Evolutionary conservation across 352 stramenopile genomes (phyloP).

Genomic region (Phytophthora pisi): DNA sequence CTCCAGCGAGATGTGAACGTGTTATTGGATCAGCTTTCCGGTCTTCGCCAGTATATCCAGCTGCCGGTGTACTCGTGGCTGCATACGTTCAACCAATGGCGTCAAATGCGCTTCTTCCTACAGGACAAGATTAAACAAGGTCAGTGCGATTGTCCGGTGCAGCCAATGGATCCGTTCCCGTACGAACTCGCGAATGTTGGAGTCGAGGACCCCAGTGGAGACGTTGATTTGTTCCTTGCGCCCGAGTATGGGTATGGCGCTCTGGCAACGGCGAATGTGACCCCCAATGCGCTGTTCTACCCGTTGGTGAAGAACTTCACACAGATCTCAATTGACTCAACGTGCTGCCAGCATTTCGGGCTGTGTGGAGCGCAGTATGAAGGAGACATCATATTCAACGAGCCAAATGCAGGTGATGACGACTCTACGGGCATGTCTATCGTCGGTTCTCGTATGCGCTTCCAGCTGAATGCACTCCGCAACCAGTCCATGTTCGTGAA

Average conservation of each 20-base stretch:
- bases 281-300: conserved; percentile 75
- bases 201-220: conserved; percentile 17
- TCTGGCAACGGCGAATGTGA: conserved; percentile 40
- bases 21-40: conserved; percentile 76
- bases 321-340: conserved; percentile 85
- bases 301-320: conserved; percentile 87
- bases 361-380: conserved; percentile 89
- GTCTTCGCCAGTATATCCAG: conserved; percentile 80
- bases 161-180: conserved; percentile 81
- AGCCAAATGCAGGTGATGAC: conserved; percentile 9
- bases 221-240: conserved; percentile 5
- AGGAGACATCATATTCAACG: conserved; percentile 81
- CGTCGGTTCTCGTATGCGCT: conserved; percentile 79
- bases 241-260: conserved; percentile 20
- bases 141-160: conserved; percentile 69
- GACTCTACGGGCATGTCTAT: conserved; percentile 45
- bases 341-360: conserved; percentile 89
- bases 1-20: conserved; percentile 63
- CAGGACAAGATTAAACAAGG: conserved; percentile 69
- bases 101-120: conserved; percentile 84
- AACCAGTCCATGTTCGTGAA: conserved; percentile 92
- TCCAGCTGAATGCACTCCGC: conserved; percentile 85
- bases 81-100: conserved; percentile 88
- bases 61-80: conserved; percentile 89
- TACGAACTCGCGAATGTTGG: conserved; percentile 59